Evolutionary conservation across 1,284 basidiomycete species (phyloP).

Genomic region (Ceratobasidium sp.): DNA sequence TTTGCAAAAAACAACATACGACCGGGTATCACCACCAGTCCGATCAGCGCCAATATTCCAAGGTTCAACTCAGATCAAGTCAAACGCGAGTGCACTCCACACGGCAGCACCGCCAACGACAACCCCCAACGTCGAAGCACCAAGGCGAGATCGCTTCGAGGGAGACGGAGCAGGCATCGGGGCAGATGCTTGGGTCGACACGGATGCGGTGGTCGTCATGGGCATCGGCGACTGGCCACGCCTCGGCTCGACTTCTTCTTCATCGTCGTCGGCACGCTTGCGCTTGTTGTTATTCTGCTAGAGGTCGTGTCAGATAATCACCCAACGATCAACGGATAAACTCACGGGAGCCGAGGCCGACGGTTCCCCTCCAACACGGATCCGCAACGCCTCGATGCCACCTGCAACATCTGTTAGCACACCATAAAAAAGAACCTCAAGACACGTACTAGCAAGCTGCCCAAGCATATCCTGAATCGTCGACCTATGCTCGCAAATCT

Average conservation of each 20-base stretch:
- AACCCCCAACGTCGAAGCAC: neutral
- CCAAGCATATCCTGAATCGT: constrained; percentile 30
- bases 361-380: constrained; percentile 22
- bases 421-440: neutral
- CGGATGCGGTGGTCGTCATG: neutral
- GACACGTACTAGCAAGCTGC: constrained; percentile 16
- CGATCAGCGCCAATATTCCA: neutral
- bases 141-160: constrained; percentile 11
- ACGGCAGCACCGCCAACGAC: constrained; percentile 2
- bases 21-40: neutral
- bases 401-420: neutral
- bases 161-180: constrained; percentile 11
- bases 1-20: neutral
- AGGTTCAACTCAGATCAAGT: neutral
- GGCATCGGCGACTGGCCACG: constrained; percentile 26
- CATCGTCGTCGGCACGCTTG: constrained; percentile 28
- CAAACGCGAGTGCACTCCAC: neutral
- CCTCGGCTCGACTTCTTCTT: constrained; percentile 18
- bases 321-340: neutral
- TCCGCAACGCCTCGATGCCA: constrained; percentile 20
- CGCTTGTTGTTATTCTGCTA: constrained; percentile 6
- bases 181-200: neutral
- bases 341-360: constrained; percentile 1
- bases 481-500: constrained; percentile 28
- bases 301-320: neutral